phyloP scores from a whole-genome alignment of 192 early-diverging fungal species.

The Rhizophagus prolifer region DNA sequence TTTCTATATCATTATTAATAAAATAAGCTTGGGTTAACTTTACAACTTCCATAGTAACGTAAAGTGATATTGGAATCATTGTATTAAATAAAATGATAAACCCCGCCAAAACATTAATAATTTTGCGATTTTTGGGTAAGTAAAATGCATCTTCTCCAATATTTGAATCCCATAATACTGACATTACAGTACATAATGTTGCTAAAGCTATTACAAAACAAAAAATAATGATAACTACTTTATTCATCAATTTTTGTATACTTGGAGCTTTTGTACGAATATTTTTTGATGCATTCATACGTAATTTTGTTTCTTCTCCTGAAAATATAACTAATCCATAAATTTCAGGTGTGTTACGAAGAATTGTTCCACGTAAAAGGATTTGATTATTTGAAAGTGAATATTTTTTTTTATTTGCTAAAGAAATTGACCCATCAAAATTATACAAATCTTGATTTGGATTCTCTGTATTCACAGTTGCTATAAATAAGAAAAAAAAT shows the following conservation, averaged over 20 bases:
- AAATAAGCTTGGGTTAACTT: conserved; percentile 74
- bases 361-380: conserved; percentile 79
- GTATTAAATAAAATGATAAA: conserved; percentile 83
- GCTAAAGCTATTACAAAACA: conserved; percentile 56
- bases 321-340: conserved; percentile 76
- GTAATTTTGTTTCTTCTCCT: conserved; percentile 68
- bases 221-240: conserved; percentile 72
- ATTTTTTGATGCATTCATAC: conserved; percentile 69
- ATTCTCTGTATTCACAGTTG: conserved; percentile 62
- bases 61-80: conserved; percentile 86
- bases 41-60: conserved; percentile 84
- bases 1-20: conserved; percentile 74
- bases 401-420: conserved; percentile 44
- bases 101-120: conserved; percentile 55
- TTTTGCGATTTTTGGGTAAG: conserved; percentile 34
- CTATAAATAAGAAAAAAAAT: conserved; percentile 23
- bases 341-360: conserved; percentile 80
- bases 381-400: conserved; percentile 80
- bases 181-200: conserved; percentile 50
- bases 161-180: conserved; percentile 47
- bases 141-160: conserved; percentile 52
- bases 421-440: conserved; percentile 77
- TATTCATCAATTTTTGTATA: conserved; percentile 76
- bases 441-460: conserved; percentile 80
- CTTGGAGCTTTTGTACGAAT: conserved; percentile 73